These are phyloP conservation scores for Botrytis tulipae DNA, from an alignment of 2,329 filamentous ascomycete genomes.

Conservation along the genomic window DNA sequence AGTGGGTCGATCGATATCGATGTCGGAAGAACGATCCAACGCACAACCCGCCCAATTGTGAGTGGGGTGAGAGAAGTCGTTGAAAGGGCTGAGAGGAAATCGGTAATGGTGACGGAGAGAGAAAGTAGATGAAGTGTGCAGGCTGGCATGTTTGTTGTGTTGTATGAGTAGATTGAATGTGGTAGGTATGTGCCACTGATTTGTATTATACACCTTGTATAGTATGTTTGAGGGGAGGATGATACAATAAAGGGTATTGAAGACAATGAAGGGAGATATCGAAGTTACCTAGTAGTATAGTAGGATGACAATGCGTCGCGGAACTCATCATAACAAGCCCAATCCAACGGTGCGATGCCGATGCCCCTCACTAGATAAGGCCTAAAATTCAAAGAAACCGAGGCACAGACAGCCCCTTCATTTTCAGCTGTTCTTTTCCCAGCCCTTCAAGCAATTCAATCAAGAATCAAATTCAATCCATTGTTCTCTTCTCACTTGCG, in stretches of 20 bases:
- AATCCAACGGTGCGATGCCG: not conserved
- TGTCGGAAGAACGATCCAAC: slow-evolving; percentile 51
- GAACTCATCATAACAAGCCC: not conserved
- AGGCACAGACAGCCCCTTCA: not conserved
- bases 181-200: not conserved
- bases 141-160: slow-evolving; percentile 45
- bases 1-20: slow-evolving; percentile 43
- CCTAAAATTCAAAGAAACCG: not conserved
- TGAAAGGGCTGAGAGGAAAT: slow-evolving; percentile 44
- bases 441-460: not conserved
- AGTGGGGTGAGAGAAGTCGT: slow-evolving; percentile 41
- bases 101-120: slow-evolving; percentile 40
- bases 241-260: not conserved
- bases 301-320: not conserved
- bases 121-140: slow-evolving; percentile 48
- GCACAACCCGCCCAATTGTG: slow-evolving; percentile 44
- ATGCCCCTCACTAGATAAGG: not conserved
- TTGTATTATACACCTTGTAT: not conserved
- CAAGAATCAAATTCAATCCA: not conserved
- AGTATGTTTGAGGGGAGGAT: not conserved
- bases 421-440: not conserved
- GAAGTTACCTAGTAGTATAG: not conserved
- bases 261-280: not conserved
- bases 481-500: not conserved
- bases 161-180: not conserved